These are phyloP conservation scores for Ormosia emarginata DNA, from an alignment of 306 rosid genomes.

Conservation along the genomic window DNA sequence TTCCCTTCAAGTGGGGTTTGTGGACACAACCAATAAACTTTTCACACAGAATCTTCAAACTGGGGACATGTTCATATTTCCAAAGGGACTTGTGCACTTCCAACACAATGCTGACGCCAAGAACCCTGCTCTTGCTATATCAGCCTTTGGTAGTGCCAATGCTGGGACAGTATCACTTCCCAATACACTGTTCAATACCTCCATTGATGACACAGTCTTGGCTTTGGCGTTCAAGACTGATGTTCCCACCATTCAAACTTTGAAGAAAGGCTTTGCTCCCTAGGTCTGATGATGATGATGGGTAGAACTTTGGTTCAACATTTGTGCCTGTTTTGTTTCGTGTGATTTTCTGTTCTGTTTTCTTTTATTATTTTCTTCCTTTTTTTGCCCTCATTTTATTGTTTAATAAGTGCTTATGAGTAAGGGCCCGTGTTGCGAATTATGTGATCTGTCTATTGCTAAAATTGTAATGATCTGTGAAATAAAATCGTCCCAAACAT, in stretches of 20 bases:
- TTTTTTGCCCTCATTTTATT: background rate
- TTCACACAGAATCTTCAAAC: slow-evolving; percentile 33
- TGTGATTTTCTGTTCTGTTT: background rate
- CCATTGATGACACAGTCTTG: slow-evolving; percentile 47
- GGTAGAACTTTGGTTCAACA: background rate
- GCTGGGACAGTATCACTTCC: slow-evolving; percentile 47
- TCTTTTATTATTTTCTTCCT: too few relatives aligned
- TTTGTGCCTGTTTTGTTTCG: background rate
- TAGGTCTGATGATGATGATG: background rate
- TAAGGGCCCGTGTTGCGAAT: background rate
- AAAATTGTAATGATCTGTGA: background rate
- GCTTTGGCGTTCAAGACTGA: slow-evolving; percentile 61
- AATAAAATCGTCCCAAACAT: background rate
- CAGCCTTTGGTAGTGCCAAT: slow-evolving; percentile 58
- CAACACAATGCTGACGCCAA: slow-evolving; percentile 45
- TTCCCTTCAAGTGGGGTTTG: slow-evolving; percentile 51
- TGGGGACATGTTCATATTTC: slow-evolving; percentile 52
- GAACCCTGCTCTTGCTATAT: slow-evolving; percentile 32
- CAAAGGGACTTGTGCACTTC: slow-evolving; percentile 54
- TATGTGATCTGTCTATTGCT: background rate
- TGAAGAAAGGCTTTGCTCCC: slow-evolving; percentile 45
- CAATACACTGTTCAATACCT: slow-evolving; percentile 27
- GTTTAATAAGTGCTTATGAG: background rate
- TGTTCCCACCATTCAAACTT: slow-evolving; percentile 33
- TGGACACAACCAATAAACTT: slow-evolving; percentile 50